Evolutionary conservation across 2,329 filamentous ascomycete species (phyloP), one percentile per base, ranked within the genome.

Genomic region (Penicillium sp.): DNA sequence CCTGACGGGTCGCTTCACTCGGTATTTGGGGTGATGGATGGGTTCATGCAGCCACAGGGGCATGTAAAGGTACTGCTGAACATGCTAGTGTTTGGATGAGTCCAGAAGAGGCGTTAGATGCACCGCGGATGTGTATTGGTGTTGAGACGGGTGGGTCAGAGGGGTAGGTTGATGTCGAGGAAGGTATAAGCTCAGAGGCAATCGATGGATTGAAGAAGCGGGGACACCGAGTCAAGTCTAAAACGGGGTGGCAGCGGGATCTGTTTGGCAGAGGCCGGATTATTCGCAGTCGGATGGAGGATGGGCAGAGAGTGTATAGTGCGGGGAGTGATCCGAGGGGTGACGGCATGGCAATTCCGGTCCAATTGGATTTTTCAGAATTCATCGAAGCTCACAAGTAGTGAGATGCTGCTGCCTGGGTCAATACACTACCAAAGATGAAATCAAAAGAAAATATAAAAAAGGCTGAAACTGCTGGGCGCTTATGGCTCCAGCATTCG

Each of bases 11-110:
- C 84, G 51, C 77, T 98, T 56, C 90, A 96, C 72, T 89, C 86
- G 3, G 90, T 96, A 0, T 96, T 93, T 68, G 93, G 93, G 50
- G 93, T 97, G 58, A 98, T 98, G 93, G 93, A 93, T 50, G 93
- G 91, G 1, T 97, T 95, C 77, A 98, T 97, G 90, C 93, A 98
- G 77, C 93, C 93, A 0, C 93, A 97, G 75, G 93, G 93, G 19
- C 93, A 97, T 57, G 87, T 97, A 0, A 93, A 98, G 75, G 91
- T 96, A 1, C 78, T 98, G 7, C 80, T 98, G 1, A 96, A 96
- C 64, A 92, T 96, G 83, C 75, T 96, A 0, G 84, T 91, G 0
- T 96, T 92, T 65, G 86, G 3, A 79, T 91, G 52, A 88, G 87
- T 60, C 91, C 92, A 0, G 93, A 98, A 75, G 86, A 90, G 57